Evolutionary conservation across 2,329 filamentous ascomycete species (phyloP), one percentile per base, ranked within the genome.

Genomic region (Alternaria tenuissima): DNA sequence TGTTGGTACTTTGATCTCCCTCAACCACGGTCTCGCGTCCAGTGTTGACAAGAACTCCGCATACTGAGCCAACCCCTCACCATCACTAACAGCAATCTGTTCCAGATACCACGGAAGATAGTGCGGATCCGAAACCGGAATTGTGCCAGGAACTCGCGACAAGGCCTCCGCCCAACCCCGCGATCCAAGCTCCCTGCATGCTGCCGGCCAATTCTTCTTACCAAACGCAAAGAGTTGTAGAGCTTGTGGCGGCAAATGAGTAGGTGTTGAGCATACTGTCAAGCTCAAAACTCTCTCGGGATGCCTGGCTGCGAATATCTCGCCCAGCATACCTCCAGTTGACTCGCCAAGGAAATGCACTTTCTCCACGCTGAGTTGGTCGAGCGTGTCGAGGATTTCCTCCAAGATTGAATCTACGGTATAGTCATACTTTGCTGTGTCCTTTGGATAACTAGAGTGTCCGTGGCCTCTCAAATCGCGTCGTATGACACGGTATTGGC

Each of bases 291-390:
- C 51, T 14, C 75, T 57, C 8, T 74, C 65, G 7, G 75, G 74
- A 52, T 75, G 59, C 59, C 58, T 66, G 0, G 74, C 76, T 9
- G 75, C 76, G n/a, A 79, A 60, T 12, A 74, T 69, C 54, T 76
- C 71, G 6, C 74, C 76, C 24, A 78, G 44, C 62, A 78, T 78
- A 0, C 77, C 76, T 0, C 70, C 67, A 1, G 77, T 79, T 14
- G 67, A 72, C 44, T 79, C 77, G 4, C 77, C 74, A 5, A 79
- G 62, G 54, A 76, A 78, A 55, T 79, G 77, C 5, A 76, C 69
- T 32, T 70, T 74, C 16, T 68, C 34, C 2, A 78, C 44, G 1
- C 64, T 66, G 7, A 78, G 57, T 42, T 76, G 71, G 55, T 79
- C 74, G 7, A 79, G 57, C 14, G 74, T 78, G 52, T 79, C 76